Evolutionary conservation across 139 green algal species (phyloP).

Genomic region (Chlamydomonas sp.): DNA sequence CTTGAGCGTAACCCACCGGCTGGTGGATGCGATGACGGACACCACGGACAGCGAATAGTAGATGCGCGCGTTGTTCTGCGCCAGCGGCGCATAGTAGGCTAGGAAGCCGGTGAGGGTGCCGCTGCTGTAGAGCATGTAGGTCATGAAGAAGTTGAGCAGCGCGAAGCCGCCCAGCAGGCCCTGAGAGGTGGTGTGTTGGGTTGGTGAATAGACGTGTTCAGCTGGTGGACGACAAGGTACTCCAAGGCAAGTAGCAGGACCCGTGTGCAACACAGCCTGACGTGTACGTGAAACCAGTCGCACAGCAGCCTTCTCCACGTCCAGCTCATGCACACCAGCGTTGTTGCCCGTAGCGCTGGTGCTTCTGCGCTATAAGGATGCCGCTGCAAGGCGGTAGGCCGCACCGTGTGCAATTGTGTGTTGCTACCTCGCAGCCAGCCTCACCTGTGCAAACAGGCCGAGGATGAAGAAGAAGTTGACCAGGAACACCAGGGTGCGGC

Average conservation of each 20-base stretch:
- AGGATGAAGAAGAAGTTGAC: slow-evolving; percentile 49
- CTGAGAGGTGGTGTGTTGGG: slow-evolving; percentile 13
- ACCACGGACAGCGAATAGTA: slow-evolving; percentile 46
- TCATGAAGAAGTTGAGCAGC: slow-evolving; percentile 61
- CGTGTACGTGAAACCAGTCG: no score
- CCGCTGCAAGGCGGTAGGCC: no score
- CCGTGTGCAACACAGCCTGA: no score
- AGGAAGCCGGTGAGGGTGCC: neutral
- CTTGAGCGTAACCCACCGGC: slow-evolving; percentile 9
- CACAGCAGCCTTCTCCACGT: no score
- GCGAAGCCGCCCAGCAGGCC: slow-evolving; percentile 49
- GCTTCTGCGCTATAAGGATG: no score
- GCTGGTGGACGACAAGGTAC: neutral
- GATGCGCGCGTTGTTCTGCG: slow-evolving; percentile 31
- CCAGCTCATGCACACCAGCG: no score
- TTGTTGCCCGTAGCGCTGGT: no score
- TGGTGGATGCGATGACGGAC: slow-evolving; percentile 26
- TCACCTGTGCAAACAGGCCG: slow-evolving; percentile 46
- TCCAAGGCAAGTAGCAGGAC: neutral
- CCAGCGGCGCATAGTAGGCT: slow-evolving; percentile 34
- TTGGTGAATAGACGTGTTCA: neutral
- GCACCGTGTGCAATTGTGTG: no score
- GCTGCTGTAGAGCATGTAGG: slow-evolving; percentile 44
- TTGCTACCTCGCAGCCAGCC: neutral
- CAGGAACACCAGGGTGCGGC: neutral